phyloP scores from a whole-genome alignment of 345 rosid genomes.

The Rhodamnia rubescens region DNA sequence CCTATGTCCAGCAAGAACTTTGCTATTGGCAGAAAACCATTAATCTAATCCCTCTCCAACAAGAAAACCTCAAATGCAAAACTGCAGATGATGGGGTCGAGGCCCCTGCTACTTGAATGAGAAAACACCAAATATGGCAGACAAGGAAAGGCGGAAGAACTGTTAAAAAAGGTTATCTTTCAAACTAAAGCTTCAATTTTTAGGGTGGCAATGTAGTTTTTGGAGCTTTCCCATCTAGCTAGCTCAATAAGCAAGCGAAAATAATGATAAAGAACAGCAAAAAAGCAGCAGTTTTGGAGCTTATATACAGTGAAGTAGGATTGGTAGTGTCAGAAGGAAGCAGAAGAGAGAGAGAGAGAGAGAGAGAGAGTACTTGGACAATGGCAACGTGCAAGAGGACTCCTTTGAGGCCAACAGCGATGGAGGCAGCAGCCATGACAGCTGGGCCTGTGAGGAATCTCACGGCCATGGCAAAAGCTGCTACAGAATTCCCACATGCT shows the following conservation, averaged over 20 bases:
- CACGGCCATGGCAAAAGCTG: constrained; percentile 85
- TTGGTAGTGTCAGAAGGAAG: constrained; percentile 24
- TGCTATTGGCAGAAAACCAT: not conserved
- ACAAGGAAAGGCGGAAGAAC: not conserved
- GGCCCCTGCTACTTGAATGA: not conserved
- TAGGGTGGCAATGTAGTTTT: not conserved
- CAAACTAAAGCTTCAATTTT: not conserved
- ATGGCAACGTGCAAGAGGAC: constrained; percentile 85
- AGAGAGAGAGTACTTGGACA: constrained; percentile 50
- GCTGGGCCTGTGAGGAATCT: constrained; percentile 98
- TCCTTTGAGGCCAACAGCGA: constrained; percentile 81
- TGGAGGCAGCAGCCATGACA: constrained; percentile 94
- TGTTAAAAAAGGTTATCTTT: constrained; percentile 12
- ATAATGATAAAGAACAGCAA: not conserved
- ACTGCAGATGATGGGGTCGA: not conserved
- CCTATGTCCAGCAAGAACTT: not conserved
- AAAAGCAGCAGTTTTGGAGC: constrained; percentile 6
- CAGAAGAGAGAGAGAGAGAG: not conserved
- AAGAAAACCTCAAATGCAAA: not conserved
- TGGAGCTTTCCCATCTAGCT: not conserved
- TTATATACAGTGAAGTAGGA: constrained; percentile 13
- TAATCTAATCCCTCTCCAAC: not conserved
- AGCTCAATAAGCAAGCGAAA: not conserved
- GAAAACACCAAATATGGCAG: not conserved
- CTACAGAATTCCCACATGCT: constrained; percentile 94